Conservation (phyloP, 2,329 filamentous ascomycete species). For the Dothideomycetes sp. region DNA sequence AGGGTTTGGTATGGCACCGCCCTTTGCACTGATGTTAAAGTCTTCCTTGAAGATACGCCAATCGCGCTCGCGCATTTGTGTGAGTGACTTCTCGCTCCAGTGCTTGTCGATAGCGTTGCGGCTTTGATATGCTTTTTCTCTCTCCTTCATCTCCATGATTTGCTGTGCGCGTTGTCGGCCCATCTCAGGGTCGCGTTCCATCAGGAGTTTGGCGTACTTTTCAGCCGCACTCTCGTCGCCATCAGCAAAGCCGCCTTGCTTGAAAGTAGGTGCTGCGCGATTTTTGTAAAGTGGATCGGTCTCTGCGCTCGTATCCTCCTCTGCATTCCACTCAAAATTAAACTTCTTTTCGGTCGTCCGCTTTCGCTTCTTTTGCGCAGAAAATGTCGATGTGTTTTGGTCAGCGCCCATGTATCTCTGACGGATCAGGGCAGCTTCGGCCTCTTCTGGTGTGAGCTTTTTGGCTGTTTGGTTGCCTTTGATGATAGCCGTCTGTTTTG, state of each 20-base stretch:
- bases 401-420: constrained; percentile 88
- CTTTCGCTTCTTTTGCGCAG: constrained; percentile 89
- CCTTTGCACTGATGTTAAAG: constrained; percentile 92
- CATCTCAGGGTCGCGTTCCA: constrained; percentile 64
- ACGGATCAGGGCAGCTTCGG: constrained; percentile 65
- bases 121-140: constrained; percentile 61
- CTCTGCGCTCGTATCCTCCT: constrained; percentile 81
- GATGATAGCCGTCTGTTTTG: constrained; percentile 31
- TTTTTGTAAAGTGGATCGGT: constrained; percentile 74
- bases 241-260: constrained; percentile 57
- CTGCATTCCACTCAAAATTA: constrained; percentile 95
- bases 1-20: constrained; percentile 82
- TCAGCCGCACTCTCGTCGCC: constrained; percentile 41
- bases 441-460: constrained; percentile 42
- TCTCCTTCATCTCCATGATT: constrained; percentile 76
- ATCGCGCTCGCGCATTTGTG: constrained; percentile 93
- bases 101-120: constrained; percentile 78
- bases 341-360: constrained; percentile 94
- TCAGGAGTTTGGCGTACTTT: constrained; percentile 59
- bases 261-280: constrained; percentile 54
- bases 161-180: constrained; percentile 68
- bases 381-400: constrained; percentile 78
- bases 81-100: constrained; percentile 87
- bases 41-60: constrained; percentile 99
- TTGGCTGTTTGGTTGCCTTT: constrained; percentile 34